A percentile compares a stretch with the other conserved stretches of the same genome.
Evolutionary conservation across 2,329 filamentous ascomycete species (phyloP).

Genomic region (Fusarium algeriense): DNA sequence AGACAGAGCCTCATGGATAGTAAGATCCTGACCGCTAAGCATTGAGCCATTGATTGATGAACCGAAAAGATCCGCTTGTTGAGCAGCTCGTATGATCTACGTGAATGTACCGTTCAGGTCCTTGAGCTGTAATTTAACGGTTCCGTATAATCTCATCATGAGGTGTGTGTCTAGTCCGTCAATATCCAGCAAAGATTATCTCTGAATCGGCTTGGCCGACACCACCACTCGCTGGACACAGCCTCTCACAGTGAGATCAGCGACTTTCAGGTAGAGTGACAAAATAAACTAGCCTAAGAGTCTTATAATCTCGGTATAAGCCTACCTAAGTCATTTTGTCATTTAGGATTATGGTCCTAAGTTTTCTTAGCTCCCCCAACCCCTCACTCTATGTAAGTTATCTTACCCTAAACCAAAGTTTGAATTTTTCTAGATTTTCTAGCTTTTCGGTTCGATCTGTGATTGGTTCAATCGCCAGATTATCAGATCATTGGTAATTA

Average conservation of each 20-base stretch:
- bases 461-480: neutral
- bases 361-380: too few relatives aligned
- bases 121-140: neutral
- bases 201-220: constrained; percentile 24
- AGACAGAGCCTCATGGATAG: constrained; percentile 34
- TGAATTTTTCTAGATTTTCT: constrained; percentile 12
- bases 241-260: constrained; percentile 24
- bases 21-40: constrained; percentile 9
- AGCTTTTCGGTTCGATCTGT: neutral
- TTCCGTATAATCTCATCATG: neutral
- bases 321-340: too few relatives aligned
- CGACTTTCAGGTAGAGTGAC: neutral
- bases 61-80: constrained; percentile 24
- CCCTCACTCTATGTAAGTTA: constrained; percentile 4
- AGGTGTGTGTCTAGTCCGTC: constrained; percentile 21
- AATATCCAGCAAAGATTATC: neutral
- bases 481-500: neutral
- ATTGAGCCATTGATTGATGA: neutral
- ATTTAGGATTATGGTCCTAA: too few relatives aligned
- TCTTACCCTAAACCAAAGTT: constrained; percentile 19
- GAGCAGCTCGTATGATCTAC: constrained; percentile 36
- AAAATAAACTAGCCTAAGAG: too few relatives aligned
- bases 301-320: too few relatives aligned
- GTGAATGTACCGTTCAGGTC: neutral
- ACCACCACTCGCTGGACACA: neutral